Conservation (phyloP, 2,329 filamentous ascomycete genomes). For the Neurospora sp. region DNA sequence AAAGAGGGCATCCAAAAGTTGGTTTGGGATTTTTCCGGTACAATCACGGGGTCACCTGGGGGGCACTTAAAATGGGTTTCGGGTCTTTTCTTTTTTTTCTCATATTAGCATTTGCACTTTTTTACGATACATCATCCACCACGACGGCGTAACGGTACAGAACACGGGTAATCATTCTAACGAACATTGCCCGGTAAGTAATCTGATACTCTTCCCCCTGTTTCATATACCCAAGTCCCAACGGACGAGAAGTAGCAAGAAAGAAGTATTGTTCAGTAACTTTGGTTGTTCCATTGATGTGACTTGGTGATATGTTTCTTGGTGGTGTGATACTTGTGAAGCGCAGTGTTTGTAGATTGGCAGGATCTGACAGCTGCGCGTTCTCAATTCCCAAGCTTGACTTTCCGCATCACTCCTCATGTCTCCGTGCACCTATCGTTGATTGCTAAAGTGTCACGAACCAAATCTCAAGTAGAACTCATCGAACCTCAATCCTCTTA, state of each 20-base stretch:
- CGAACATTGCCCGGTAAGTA: background rate
- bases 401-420: too few relatives aligned
- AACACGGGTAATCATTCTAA: background rate
- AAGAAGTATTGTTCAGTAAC: background rate
- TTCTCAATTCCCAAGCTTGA: background rate
- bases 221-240: background rate
- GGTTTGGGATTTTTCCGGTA: background rate
- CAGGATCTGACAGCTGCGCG: background rate
- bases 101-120: constrained; percentile 4
- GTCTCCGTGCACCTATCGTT: too few relatives aligned
- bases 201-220: background rate
- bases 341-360: background rate
- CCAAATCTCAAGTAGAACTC: background rate
- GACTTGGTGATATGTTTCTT: background rate
- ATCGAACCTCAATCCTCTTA: background rate
- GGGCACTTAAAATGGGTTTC: background rate
- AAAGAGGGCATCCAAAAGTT: background rate
- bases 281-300: background rate
- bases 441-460: background rate
- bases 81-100: background rate
- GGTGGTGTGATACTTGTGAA: background rate
- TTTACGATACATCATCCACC: background rate
- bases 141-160: background rate
- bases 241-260: background rate
- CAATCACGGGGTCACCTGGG: background rate